These are phyloP conservation scores for Theobroma grandiflorum DNA, from an alignment of 441 rosid species.

Conservation along the genomic window DNA sequence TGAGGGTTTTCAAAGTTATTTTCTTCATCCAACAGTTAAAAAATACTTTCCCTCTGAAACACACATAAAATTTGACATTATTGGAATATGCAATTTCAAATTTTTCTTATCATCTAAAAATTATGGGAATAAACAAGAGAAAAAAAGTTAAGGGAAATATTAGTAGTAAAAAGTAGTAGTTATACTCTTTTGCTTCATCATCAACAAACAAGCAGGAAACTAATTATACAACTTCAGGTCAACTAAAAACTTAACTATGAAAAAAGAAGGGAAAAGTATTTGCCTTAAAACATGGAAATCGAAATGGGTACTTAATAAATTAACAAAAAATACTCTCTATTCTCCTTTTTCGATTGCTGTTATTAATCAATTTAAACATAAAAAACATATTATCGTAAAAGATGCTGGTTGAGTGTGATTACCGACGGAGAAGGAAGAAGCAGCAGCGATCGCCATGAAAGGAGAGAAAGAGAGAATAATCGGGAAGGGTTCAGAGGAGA, in stretches of 20 bases:
- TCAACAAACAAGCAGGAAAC: too few species aligned
- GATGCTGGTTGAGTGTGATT: conserved; percentile 22
- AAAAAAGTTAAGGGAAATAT: not conserved
- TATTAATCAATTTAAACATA: not conserved
- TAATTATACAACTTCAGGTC: not conserved
- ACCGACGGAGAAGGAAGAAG: conserved; percentile 72
- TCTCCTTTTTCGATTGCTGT: too few species aligned
- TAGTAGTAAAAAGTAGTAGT: too few species aligned
- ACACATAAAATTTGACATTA: not conserved
- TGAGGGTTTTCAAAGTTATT: not conserved
- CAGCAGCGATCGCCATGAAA: conserved; percentile 79
- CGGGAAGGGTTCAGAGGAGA: conserved; percentile 28
- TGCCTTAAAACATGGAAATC: conserved; percentile 25
- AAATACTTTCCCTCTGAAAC: not conserved
- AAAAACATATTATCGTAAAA: not conserved
- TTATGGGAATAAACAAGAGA: not conserved
- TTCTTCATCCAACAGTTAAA: not conserved
- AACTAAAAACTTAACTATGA: not conserved
- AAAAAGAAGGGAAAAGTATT: conserved; percentile 21
- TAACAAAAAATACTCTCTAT: not conserved
- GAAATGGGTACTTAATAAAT: conserved; percentile 29
- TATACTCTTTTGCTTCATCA: not conserved
- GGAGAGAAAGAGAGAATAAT: conserved; percentile 19
- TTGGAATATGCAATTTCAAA: not conserved
- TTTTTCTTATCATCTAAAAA: not conserved